Evolutionary conservation across 1,139 yeast genomes (phyloP), one percentile per base, ranked within the genome.

Genomic region (Hyphopichia buzzinii): DNA sequence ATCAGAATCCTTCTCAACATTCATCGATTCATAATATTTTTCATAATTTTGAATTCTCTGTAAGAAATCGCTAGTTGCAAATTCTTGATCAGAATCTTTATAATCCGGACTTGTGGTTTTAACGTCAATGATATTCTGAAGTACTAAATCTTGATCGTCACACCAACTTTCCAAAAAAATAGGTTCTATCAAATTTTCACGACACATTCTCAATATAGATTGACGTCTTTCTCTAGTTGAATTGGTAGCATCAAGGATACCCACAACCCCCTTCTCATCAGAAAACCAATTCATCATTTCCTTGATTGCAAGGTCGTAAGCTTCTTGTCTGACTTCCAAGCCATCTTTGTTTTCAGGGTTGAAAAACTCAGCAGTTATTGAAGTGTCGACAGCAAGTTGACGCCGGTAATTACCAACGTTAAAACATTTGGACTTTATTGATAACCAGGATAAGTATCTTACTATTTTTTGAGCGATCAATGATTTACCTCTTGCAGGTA

Each of bases 161-260:
- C 97, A 89, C 77, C 84, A 85, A 52, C 95, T 84, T 58, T 92
- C 98, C 43, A 92, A 76, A 56, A 90, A 92, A 74, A 92, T 81
- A 2, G 97, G 95, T 54, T 87, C 92, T 40, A 92, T 83, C 33
- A 72, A 72, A 50, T 84, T 77, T 45, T 74, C 76, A 34, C 82
- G 67, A 53, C 95, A 79, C 26, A 83, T 62, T 44, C 74, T 68
- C 39, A 81, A 67, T 38, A 92, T 76, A 72, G 79, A 72, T 23
- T 71, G 72, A 47, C 98, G 73, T 49, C 96, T 75, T 38, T 72
- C 76, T 44, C 75, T 67, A 4, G 97, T 79, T 1, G 86, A 75
- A 52, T 82, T 81, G 7, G 90, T 83, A 26, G 90, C 97, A 62
- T 92, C 98, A 43, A 90, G 72, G 8, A 92, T 86, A 0, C 96